A percentile compares a stretch with the other conserved stretches of the same genome.
Evolutionary conservation across 2,329 filamentous ascomycete species (phyloP).

Genomic region (Pseudogymnoascus sp.): DNA sequence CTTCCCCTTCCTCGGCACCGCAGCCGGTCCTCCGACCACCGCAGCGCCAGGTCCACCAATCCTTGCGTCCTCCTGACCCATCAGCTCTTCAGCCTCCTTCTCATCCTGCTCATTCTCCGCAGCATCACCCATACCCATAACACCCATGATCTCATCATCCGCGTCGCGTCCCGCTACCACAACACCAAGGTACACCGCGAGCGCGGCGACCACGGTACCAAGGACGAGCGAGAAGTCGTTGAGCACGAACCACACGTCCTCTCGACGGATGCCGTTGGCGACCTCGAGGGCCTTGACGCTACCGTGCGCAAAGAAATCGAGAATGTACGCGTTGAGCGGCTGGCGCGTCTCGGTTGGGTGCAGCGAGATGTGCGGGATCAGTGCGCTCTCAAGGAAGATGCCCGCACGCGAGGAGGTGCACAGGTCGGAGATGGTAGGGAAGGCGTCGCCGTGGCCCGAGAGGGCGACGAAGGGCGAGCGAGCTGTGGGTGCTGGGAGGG

Average conservation of each 20-base stretch:
- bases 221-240: constrained; percentile 58
- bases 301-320: constrained; percentile 71
- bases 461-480: constrained; percentile 64
- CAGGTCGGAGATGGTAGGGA: constrained; percentile 56
- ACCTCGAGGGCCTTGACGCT: constrained; percentile 48
- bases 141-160: constrained; percentile 28
- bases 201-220: constrained; percentile 61
- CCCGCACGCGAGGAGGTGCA: constrained; percentile 56
- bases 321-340: constrained; percentile 58
- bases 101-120: constrained; percentile 32
- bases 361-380: constrained; percentile 59
- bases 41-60: neutral
- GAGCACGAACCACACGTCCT: constrained; percentile 64
- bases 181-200: constrained; percentile 48
- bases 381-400: constrained; percentile 66
- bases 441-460: constrained; percentile 58
- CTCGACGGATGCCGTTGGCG: constrained; percentile 57
- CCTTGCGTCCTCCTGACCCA: constrained; percentile 4
- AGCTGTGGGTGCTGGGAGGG: constrained; percentile 36
- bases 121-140: constrained; percentile 41
- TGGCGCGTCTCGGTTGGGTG: constrained; percentile 44
- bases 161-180: constrained; percentile 42
- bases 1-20: constrained; percentile 23
- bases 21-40: neutral
- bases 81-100: constrained; percentile 25